Evolutionary conservation across 129 eudicot species (phyloP), one percentile per base, ranked within the genome.

Genomic region (Gnaphalium uliginosum): DNA sequence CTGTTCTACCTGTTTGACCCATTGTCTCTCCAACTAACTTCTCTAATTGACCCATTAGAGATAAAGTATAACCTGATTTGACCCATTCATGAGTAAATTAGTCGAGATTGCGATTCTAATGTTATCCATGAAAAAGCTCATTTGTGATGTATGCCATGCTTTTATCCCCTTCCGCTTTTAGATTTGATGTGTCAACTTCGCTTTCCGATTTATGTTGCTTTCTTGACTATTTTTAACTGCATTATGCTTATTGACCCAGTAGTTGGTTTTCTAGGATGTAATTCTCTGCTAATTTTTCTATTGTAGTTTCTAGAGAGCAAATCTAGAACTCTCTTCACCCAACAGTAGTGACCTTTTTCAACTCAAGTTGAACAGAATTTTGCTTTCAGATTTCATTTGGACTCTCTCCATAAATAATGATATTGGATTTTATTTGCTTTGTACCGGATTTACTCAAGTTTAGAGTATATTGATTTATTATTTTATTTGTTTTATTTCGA

Each of bases 141-240:
- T 71, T 27, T 72, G 33, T 72, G 35, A 61, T 26, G 18, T 30
- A 13, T 50, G 65, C 33, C 8, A 30, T 51, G 61, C 24, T 50
- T 50, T 30, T 8, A 51, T 46, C 29, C 32, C 25, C 9, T 10
- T 76, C 14, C 7, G 17, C 53, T 22, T 50, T 51, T 15, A 32
- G 39, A 61, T 21, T 33, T 30, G 21, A 57, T 29, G 17, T 23
- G 50, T 56, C 66, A 39, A 33, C 24, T 58, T 57, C 23, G 37
- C 61, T 41, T 61, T 23, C 26, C 59, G 32, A 70, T 50, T 73
- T 17, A 25, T 25, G 78, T 59, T 75, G 79, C 32, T 64, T 64
- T 64, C 15, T 60, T 39, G 26, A 8, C 51, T 29, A 22, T 35
- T 30, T 19, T 65, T 76, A 43, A 24, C 18, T 30, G 24, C 21